Percentiles rank a stretch among this genome's conserved stretches.
phyloP scores from a whole-genome alignment of 192 early-diverging fungal genomes.

The Podila minutissima region DNA sequence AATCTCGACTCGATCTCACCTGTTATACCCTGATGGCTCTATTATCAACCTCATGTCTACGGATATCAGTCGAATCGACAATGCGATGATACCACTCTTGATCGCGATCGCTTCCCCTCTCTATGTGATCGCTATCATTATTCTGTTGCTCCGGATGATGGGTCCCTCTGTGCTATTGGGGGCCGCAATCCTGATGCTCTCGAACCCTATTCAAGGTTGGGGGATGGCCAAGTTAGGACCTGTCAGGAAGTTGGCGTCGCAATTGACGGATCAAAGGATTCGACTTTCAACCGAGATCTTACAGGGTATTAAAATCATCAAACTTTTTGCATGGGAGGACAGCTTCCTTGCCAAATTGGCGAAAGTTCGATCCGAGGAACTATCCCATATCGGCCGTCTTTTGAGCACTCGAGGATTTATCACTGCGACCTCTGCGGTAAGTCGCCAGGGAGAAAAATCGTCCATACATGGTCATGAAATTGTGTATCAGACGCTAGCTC shows the following conservation, averaged over 20 bases:
- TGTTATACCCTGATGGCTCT: constrained; percentile 3
- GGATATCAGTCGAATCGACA: constrained; percentile 9
- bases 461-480: neutral
- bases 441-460: neutral
- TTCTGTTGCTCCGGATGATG: too few relatives aligned
- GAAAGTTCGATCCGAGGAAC: too few relatives aligned
- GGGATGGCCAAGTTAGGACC: too few relatives aligned
- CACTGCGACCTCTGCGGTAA: constrained; percentile 9
- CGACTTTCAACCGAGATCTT: constrained; percentile 56
- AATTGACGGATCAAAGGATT: constrained; percentile 57
- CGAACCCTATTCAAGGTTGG: too few relatives aligned
- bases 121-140: too few relatives aligned
- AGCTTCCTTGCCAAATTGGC: neutral
- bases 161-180: too few relatives aligned
- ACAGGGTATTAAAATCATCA: constrained; percentile 61
- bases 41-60: constrained; percentile 52
- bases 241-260: neutral
- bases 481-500: neutral
- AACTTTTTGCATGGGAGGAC: constrained; percentile 59
- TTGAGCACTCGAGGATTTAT: neutral
- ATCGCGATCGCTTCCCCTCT: neutral
- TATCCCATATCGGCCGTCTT: constrained; percentile 1
- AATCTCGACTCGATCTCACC: too few relatives aligned
- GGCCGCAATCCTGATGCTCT: too few relatives aligned
- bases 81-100: neutral